phyloP scores from a whole-genome alignment of 306 rosid genomes.

The Malus orientalis region DNA sequence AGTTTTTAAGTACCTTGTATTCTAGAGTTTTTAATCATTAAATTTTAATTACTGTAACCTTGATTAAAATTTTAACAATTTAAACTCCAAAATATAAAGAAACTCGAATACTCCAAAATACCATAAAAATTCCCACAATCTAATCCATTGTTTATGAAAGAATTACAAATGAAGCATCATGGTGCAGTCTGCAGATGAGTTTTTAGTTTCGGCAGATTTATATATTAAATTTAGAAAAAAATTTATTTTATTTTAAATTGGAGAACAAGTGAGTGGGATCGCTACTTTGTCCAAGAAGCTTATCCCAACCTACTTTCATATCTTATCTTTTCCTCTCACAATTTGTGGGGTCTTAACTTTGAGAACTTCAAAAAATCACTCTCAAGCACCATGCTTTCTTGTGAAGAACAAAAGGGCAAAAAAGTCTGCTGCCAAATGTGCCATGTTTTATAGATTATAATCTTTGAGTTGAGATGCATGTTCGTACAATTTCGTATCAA shows the following conservation, averaged over 20 bases:
- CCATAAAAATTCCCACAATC: not conserved
- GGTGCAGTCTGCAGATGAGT: not conserved
- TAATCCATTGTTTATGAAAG: not conserved
- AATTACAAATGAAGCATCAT: no score
- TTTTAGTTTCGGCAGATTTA: not conserved
- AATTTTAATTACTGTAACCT: no score
- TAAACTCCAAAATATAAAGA: not conserved
- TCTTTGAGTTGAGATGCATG: conserved; percentile 28
- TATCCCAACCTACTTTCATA: conserved; percentile 51
- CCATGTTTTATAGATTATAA: not conserved
- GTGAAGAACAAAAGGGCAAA: conserved; percentile 1
- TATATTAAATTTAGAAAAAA: conserved; percentile 3
- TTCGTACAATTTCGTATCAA: conserved; percentile 68
- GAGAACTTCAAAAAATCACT: conserved; percentile 41
- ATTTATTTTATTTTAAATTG: not conserved
- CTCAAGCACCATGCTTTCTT: conserved; percentile 22
- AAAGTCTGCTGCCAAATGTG: not conserved
- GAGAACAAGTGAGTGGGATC: conserved; percentile 36
- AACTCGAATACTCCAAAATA: not conserved
- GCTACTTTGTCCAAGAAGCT: conserved; percentile 60
- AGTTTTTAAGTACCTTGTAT: no score
- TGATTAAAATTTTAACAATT: no score
- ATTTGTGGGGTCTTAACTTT: conserved; percentile 58
- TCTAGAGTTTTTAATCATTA: no score
- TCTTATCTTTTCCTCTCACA: conserved; percentile 50